A percentile compares a stretch with the other conserved stretches of the same genome.
These are phyloP conservation scores for Trichaptum fuscoviolaceum DNA, from an alignment of 768 basidiomycete genomes.

Conservation along the genomic window DNA sequence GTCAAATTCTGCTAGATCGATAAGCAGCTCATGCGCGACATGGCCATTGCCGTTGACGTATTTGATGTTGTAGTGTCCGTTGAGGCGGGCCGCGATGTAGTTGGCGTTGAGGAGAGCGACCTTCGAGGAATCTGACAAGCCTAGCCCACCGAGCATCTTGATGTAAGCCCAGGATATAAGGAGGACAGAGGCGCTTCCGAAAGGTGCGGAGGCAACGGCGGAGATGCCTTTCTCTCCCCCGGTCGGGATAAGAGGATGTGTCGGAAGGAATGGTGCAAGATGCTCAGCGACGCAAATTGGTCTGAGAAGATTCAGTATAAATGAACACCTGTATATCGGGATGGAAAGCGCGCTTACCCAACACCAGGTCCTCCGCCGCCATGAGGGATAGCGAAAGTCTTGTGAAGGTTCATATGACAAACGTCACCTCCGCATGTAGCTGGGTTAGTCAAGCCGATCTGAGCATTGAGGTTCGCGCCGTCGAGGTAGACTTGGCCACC, in stretches of 20 bases:
- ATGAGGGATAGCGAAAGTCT: conserved; percentile 96
- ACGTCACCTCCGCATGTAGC: conserved; percentile 97
- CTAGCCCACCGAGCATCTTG: conserved; percentile 97
- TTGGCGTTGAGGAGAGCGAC: conserved; percentile 92
- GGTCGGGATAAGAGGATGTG: conserved; percentile 68
- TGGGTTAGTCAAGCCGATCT: conserved; percentile 88
- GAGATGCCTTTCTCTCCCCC: conserved; percentile 71
- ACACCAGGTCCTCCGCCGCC: conserved; percentile 97
- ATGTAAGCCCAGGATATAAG: conserved; percentile 99
- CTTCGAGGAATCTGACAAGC: conserved; percentile 80
- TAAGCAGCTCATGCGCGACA: conserved; percentile 93
- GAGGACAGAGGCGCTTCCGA: conserved; percentile 91
- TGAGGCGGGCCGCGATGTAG: conserved; percentile 90
- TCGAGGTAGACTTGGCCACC: conserved; percentile 99
- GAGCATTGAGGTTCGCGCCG: conserved; percentile 93
- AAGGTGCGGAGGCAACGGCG: conserved; percentile 89
- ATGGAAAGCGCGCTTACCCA: conserved; percentile 46
- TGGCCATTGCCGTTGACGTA: conserved; percentile 89
- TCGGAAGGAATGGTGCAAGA: conserved; percentile 90
- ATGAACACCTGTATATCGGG: background rate
- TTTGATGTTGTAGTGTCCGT: conserved; percentile 77
- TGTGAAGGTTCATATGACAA: conserved; percentile 97
- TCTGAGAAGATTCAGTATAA: conserved; percentile 27
- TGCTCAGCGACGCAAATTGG: conserved; percentile 95
- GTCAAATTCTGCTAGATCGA: conserved; percentile 94